Percentiles rank a stretch among this genome's conserved stretches.
Evolutionary conservation across 176 grass and related monocot species (phyloP).

Genomic region (Rhynchospora pubera): DNA sequence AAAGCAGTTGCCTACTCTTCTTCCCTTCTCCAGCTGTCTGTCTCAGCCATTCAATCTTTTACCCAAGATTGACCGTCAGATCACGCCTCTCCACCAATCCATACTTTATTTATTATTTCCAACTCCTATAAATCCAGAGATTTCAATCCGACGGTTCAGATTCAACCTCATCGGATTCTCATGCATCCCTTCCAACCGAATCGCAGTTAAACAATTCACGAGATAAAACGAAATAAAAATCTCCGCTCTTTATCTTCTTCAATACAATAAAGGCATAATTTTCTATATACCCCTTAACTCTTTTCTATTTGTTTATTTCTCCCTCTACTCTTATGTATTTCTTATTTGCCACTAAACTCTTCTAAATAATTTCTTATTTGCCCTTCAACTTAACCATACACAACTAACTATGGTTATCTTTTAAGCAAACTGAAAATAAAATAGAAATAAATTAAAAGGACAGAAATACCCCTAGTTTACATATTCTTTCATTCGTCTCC

Average conservation of each 20-base stretch:
- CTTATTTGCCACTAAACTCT: no score
- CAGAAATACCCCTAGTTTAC: no score
- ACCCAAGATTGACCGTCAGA: neutral
- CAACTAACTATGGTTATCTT: no score
- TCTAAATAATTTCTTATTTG: no score
- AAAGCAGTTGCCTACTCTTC: neutral
- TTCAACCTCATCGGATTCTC: constrained; percentile 2
- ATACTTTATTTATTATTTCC: neutral
- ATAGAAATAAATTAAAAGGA: no score
- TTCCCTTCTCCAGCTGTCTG: neutral
- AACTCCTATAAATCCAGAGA: neutral
- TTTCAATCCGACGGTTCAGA: neutral
- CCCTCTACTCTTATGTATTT: no score
- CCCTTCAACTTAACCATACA: no score
- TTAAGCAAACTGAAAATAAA: no score
- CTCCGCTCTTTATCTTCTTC: constrained; percentile 18
- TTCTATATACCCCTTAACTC: no score
- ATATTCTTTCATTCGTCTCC: no score
- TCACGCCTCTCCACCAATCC: neutral
- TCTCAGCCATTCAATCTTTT: constrained; percentile 1
- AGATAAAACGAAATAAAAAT: neutral
- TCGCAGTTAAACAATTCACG: neutral
- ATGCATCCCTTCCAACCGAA: neutral
- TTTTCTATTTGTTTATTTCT: no score
- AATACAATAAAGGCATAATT: no score